Conservation (phyloP, 768 basidiomycete species). For the Termitomyces sp. region DNA sequence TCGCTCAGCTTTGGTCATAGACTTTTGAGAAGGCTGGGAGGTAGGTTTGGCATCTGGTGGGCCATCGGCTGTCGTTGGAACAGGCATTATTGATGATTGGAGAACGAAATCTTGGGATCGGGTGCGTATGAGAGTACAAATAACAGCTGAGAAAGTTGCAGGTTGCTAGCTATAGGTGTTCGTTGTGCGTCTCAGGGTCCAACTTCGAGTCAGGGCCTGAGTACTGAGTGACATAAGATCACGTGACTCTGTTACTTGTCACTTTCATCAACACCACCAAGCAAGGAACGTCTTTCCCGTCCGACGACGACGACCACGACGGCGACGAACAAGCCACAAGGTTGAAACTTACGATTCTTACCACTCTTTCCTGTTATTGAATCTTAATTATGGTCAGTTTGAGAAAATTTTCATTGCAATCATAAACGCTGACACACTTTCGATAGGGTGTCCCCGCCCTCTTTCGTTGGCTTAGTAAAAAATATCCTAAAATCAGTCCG, state of each 20-base stretch:
- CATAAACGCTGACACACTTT: slow-evolving; percentile 2
- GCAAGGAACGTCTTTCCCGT: too few relatives aligned
- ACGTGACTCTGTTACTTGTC: slow-evolving; percentile 12
- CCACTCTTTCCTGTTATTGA: slow-evolving; percentile 1
- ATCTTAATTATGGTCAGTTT: slow-evolving; percentile 4
- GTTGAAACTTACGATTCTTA: background rate
- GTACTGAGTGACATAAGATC: slow-evolving; percentile 13
- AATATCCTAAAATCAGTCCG: slow-evolving; percentile 95
- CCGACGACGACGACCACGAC: slow-evolving; percentile 4
- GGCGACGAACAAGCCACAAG: background rate
- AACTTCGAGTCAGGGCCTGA: slow-evolving; percentile 15
- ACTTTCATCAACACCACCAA: background rate
- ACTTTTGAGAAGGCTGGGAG: slow-evolving; percentile 50
- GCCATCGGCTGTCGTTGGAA: slow-evolving; percentile 24
- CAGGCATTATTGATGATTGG: slow-evolving; percentile 24
- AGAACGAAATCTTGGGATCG: background rate
- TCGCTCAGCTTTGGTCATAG: slow-evolving; percentile 78
- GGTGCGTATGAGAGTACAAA: background rate
- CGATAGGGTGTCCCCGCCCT: slow-evolving; percentile 94
- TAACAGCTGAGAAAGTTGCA: background rate
- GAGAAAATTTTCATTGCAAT: background rate
- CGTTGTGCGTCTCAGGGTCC: background rate
- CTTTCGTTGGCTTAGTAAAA: slow-evolving; percentile 98
- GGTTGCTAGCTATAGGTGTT: background rate
- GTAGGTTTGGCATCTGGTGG: slow-evolving; percentile 7